Evolutionary conservation across 2,329 filamentous ascomycete genomes (phyloP).

Genomic region (Ambrosiella beaveri): DNA sequence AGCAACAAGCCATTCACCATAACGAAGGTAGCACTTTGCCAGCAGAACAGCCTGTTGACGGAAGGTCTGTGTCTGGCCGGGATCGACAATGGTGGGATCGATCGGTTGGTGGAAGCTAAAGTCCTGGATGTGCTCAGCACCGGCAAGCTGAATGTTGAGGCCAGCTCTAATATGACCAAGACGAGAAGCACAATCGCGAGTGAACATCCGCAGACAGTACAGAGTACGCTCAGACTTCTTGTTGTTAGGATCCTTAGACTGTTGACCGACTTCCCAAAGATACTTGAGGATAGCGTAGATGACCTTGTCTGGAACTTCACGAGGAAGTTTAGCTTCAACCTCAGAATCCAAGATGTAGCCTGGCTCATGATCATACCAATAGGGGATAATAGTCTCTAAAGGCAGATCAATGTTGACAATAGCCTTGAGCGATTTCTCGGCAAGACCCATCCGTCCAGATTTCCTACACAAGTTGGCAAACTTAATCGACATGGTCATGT

Average conservation of each 20-base stretch:
- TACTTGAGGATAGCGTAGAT: constrained; percentile 96
- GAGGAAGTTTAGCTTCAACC: constrained; percentile 15
- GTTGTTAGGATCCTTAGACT: constrained; percentile 19
- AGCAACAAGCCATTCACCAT: constrained; percentile 87
- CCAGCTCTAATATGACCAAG: constrained; percentile 37
- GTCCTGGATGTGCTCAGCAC: constrained; percentile 28
- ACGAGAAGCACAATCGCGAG: constrained; percentile 37
- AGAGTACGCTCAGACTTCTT: constrained; percentile 35
- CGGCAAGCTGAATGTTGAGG: constrained; percentile 29
- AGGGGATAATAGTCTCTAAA: constrained; percentile 42
- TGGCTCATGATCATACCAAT: constrained; percentile 30
- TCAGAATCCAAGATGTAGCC: constrained; percentile 14
- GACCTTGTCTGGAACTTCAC: constrained; percentile 53
- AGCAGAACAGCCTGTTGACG: constrained; percentile 54
- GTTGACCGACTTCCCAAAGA: constrained; percentile 74
- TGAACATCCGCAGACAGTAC: constrained; percentile 43
- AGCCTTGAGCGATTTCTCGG: constrained; percentile 84
- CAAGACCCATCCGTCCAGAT: constrained; percentile 80
- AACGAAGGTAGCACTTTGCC: constrained; percentile 87
- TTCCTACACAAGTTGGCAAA: constrained; percentile 97
- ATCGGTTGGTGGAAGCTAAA: constrained; percentile 33
- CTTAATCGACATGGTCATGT: constrained; percentile 99
- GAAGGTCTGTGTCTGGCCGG: constrained; percentile 34
- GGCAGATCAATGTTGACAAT: constrained; percentile 58
- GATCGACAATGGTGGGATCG: constrained; percentile 28